These are phyloP conservation scores for Sarocladium brachiariae DNA, from an alignment of 2,329 filamentous ascomycete genomes.

Conservation along the genomic window DNA sequence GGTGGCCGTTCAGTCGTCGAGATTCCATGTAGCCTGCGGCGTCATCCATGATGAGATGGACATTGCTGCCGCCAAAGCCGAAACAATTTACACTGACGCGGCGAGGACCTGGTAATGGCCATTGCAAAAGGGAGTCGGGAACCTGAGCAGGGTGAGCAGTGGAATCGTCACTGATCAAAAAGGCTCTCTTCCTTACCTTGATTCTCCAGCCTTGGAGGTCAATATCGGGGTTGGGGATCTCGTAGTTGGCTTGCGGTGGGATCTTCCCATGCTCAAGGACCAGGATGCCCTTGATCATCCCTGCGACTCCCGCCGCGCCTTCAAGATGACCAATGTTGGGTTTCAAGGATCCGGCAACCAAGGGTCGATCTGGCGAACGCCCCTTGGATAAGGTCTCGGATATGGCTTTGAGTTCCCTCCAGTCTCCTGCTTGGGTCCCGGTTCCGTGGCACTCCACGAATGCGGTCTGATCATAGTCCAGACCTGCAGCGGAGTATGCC, in stretches of 20 bases:
- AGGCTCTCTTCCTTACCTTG: neutral
- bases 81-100: conserved; percentile 50
- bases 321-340: conserved; percentile 50
- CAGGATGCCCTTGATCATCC: conserved; percentile 46
- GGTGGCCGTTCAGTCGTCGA: neutral
- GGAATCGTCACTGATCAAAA: neutral
- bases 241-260: conserved; percentile 45
- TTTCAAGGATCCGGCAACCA: conserved; percentile 45
- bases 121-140: conserved; percentile 33
- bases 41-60: conserved; percentile 42
- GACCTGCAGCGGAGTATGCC: conserved; percentile 38
- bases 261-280: conserved; percentile 43
- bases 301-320: conserved; percentile 44
- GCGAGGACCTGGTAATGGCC: conserved; percentile 21
- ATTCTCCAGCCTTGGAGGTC: neutral
- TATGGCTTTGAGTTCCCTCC: conserved; percentile 34
- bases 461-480: conserved; percentile 37
- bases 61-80: conserved; percentile 52
- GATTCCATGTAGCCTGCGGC: conserved; percentile 21
- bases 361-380: conserved; percentile 18
- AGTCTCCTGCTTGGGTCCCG: conserved; percentile 51
- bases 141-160: conserved; percentile 31
- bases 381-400: conserved; percentile 30
- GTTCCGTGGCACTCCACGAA: conserved; percentile 56
- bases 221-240: neutral